Base-by-base conservation (phyloP, 768 basidiomycete genomes). In the Rhizopogon vinicolor region DNA sequence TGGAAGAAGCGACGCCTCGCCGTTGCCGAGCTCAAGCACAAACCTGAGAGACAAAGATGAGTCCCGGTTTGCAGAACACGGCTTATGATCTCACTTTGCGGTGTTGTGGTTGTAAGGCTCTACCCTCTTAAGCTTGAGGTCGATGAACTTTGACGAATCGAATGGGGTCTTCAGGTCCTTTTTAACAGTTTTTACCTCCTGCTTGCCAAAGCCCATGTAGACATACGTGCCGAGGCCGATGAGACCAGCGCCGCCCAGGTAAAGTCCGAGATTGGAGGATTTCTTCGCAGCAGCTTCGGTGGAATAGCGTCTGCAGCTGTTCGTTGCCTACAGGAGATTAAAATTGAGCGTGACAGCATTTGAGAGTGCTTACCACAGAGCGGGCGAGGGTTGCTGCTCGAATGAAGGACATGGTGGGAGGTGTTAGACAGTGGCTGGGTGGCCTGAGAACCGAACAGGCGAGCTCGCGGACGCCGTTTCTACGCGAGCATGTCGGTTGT, bases 41-140 rank as follows among this genome's bases (percentile, higher is more conserved):
- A 89, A 93, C 61, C 89, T 91, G 55, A 53, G 13, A 28, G 22
- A 44, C 33, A 41, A 49, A 44, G 49, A 45, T 60, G 9, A 56
- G 53, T 39, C 40, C 13, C 4, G 22, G 45, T 35, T 28, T 14
- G 18, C 14, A 28, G 14, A 41, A 31, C 19, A 7, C 22, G 3
- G 7, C 14, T 19, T 40, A 22, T 42, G 61, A 51, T 70, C 79
- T 54, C 60, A 93, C 84, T 80, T 83, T 33, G 91, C 77, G 13
- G 93, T 89, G 74, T 98, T 97, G 81, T 98, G 89, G 81, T 97
- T 98, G 79, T 96, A 97, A 0, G 86, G 86, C 57, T 85, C 74
- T 57, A 92, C 70, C 65, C 84, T 83, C 70, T 89, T 89, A 63
- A 98, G 83, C 67, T 84, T 86, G 72, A 97, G 87, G 67, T 91